Evolutionary conservation across 306 rosid genomes (phyloP).

Genomic region (Pyrus betulifolia): DNA sequence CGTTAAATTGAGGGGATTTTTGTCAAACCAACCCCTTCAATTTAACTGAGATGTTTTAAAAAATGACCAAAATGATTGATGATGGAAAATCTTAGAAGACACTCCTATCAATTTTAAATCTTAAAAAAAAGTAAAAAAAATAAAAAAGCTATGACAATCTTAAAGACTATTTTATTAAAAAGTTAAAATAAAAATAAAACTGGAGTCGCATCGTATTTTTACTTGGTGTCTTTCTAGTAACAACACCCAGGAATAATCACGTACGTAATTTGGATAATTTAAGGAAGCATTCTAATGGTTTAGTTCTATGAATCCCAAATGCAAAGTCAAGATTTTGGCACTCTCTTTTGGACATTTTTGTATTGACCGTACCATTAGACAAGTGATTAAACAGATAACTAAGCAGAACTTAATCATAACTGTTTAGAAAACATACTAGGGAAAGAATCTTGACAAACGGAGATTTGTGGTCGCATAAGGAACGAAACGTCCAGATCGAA

Average conservation of each 20-base stretch:
- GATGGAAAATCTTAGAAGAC: too few species aligned
- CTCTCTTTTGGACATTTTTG: neutral
- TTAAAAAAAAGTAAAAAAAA: too few species aligned
- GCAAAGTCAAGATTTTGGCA: neutral
- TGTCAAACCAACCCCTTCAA: too few species aligned
- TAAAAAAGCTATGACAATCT: too few species aligned
- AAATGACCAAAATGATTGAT: too few species aligned
- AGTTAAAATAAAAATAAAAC: too few species aligned
- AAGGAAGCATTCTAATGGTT: neutral
- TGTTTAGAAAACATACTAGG: neutral
- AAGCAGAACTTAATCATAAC: neutral
- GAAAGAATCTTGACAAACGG: neutral
- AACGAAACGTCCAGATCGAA: slow-evolving; percentile 6
- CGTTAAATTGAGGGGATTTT: too few species aligned
- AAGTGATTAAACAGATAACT: neutral
- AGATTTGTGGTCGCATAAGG: slow-evolving; percentile 17
- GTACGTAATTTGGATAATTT: neutral
- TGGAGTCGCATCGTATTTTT: neutral
- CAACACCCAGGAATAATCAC: neutral
- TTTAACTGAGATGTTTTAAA: too few species aligned
- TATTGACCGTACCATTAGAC: slow-evolving; percentile 11
- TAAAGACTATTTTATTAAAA: too few species aligned
- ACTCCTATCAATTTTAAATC: too few species aligned
- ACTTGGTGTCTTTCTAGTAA: neutral
- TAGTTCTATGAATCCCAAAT: neutral